A percentile compares a stretch with the other conserved stretches of the same genome.
Evolutionary conservation across 768 basidiomycete genomes (phyloP).

Genomic region (Exidia glandulosa): DNA sequence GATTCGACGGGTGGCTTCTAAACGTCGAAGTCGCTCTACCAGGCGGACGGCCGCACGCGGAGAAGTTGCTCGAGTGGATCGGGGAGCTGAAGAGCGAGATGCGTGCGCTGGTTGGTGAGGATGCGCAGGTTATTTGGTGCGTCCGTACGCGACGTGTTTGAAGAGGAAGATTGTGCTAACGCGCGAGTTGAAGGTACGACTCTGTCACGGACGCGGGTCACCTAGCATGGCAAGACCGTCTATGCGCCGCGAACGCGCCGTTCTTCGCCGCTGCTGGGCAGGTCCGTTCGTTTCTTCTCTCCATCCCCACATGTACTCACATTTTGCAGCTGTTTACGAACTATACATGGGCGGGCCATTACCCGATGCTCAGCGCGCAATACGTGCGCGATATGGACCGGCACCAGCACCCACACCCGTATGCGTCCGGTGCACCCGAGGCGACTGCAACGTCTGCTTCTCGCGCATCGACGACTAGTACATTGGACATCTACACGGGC

Average conservation of each 20-base stretch:
- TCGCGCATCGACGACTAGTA: conserved; percentile 22
- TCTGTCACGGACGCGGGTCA: conserved; percentile 52
- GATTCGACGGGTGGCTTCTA: conserved; percentile 77
- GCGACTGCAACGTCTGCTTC: not conserved
- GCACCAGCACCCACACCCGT: not conserved
- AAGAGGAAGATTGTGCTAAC: no score
- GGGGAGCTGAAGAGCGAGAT: conserved; percentile 50
- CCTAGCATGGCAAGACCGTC: conserved; percentile 63
- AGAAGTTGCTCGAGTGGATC: conserved; percentile 59
- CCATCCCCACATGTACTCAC: no score
- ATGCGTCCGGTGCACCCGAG: not conserved
- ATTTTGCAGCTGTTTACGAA: conserved; percentile 73
- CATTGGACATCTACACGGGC: conserved; percentile 59
- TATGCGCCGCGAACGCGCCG: conserved; percentile 58
- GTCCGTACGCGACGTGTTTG: conserved; percentile 7
- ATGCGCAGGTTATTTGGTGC: conserved; percentile 64
- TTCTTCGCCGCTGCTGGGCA: conserved; percentile 67
- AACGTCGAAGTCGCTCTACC: conserved; percentile 52
- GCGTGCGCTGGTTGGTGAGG: conserved; percentile 44
- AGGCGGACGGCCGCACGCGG: conserved; percentile 45
- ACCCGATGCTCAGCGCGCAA: not conserved
- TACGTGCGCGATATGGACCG: not conserved
- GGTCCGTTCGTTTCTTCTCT: no score
- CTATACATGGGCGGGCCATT: conserved; percentile 33
- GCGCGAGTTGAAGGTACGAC: conserved; percentile 46